Evolutionary conservation across 495 filamentous ascomycete species (phyloP).

Genomic region (Saxispiralis lemnorum): DNA sequence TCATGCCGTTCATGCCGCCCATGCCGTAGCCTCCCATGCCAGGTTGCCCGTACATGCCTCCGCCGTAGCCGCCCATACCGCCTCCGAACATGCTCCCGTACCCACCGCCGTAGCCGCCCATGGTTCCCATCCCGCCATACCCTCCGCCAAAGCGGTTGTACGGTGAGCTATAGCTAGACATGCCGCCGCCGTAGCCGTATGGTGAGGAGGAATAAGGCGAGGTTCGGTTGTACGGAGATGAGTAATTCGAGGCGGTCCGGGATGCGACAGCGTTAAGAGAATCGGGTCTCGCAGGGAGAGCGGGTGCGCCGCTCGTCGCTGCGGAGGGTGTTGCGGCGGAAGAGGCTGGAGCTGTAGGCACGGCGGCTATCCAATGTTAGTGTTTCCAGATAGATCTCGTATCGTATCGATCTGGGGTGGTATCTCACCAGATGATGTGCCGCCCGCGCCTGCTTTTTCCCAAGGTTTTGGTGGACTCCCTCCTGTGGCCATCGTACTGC

Average conservation of each 20-base stretch:
- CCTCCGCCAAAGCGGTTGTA: constrained; percentile 46
- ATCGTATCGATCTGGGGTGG: no score
- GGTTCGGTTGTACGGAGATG: constrained; percentile 34
- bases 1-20: constrained; percentile 34
- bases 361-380: no score
- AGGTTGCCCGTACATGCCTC: constrained; percentile 26
- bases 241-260: constrained; percentile 51
- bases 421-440: constrained; percentile 25
- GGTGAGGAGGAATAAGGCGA: constrained; percentile 32
- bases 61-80: constrained; percentile 27
- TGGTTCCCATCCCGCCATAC: constrained; percentile 44
- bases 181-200: constrained; percentile 9
- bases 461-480: constrained; percentile 77
- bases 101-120: constrained; percentile 21
- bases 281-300: constrained; percentile 65
- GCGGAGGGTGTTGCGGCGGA: constrained; percentile 28
- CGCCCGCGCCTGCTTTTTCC: constrained; percentile 57
- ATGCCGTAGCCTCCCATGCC: no score
- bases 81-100: constrained; percentile 22
- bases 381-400: no score
- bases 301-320: constrained; percentile 36
- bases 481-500: no score
- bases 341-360: constrained; percentile 27
- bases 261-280: constrained; percentile 62
- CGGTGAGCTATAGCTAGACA: constrained; percentile 43